Evolutionary conservation across 352 stramenopile genomes (phyloP), one percentile per base, ranked within the genome.

Genomic region (Pythium monospermum): DNA sequence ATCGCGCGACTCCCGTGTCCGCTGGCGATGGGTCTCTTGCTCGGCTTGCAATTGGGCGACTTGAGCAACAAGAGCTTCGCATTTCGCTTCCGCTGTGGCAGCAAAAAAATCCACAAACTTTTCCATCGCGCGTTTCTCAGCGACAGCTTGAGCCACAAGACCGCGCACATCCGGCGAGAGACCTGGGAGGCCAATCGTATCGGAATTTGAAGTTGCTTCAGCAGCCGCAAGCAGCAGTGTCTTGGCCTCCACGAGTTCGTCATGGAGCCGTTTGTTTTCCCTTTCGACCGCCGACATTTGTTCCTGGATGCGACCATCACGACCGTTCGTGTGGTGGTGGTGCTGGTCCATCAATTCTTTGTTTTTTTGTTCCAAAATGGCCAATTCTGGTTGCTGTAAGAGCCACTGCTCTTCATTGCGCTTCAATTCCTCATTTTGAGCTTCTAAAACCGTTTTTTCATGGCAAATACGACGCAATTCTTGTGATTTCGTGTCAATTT

Each of bases 21-120:
- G 53, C 38, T 73, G 47, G 21, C 63, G 64, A 16, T 49, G 45
- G 15, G 18, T 57, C 16, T 23, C 46, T 15, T 67, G 60, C 48
- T 60, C 54, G 21, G 53, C 45, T 23, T 87, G 49, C 25, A 79
- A 49, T 4, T 64, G 32, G 1, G 40, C 51, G 19, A 77, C 59
- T 15, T 73, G 67, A 37, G 66, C 32, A 3, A 60, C 40, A 27
- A 85, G 38, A 30, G 61, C 42, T 1, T 55, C 52, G 53, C 71
- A 83, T 26, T 85, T 83, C 1, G 46, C 66, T 64, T 87, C 76
- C 3, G 73, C 71, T 4, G 51, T 50, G 41, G 55, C 37, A 45
- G 69, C 73, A 40, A 83, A 85, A 5, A 49, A 71, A 19, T 61
- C 61, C 8, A 87, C 45, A 22, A 85, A 85, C 21, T 68, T 58